phyloP scores from a whole-genome alignment of 202 grass and related monocot genomes.

The Saccharum hybrid region DNA sequence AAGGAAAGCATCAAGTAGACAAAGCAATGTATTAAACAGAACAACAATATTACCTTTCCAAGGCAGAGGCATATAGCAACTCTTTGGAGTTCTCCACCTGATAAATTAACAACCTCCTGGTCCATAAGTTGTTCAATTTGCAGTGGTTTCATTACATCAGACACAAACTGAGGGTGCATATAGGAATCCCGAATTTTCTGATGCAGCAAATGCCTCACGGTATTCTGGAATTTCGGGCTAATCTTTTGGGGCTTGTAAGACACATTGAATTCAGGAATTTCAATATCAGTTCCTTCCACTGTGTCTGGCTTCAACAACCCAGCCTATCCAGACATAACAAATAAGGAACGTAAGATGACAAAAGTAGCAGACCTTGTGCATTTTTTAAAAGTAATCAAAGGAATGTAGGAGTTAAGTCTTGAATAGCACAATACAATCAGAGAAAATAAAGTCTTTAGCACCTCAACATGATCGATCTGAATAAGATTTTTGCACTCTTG shows the following conservation, averaged over 20 bases:
- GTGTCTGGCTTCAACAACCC: slow-evolving; percentile 89
- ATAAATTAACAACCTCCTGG: slow-evolving; percentile 96
- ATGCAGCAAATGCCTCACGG: slow-evolving; percentile 92
- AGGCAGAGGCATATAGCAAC: slow-evolving; percentile 94
- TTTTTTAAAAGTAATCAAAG: not conserved
- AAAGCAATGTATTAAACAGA: slow-evolving; percentile 21
- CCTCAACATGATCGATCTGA: not conserved
- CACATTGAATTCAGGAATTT: slow-evolving; percentile 99
- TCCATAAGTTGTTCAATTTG: slow-evolving; percentile 97
- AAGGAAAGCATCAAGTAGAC: slow-evolving; percentile 18
- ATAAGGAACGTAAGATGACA: slow-evolving; percentile 25
- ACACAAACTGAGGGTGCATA: slow-evolving; percentile 88
- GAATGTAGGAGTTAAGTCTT: slow-evolving; percentile 2
- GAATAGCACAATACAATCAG: slow-evolving; percentile 13
- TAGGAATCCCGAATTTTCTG: slow-evolving; percentile 97
- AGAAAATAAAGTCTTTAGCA: not conserved
- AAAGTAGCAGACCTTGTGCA: not conserved
- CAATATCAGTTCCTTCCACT: slow-evolving; percentile 80
- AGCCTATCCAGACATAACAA: slow-evolving; percentile 61
- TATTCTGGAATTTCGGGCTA: slow-evolving; percentile 81
- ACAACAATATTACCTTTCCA: slow-evolving; percentile 71
- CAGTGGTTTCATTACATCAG: slow-evolving; percentile 97
- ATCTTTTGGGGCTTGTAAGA: slow-evolving; percentile 99
- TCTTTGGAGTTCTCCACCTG: slow-evolving; percentile 97
- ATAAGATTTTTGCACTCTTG: not conserved